Evolutionary conservation across 1,284 basidiomycete genomes (phyloP).

Genomic region (Tetrapyrgos nigripes): DNA sequence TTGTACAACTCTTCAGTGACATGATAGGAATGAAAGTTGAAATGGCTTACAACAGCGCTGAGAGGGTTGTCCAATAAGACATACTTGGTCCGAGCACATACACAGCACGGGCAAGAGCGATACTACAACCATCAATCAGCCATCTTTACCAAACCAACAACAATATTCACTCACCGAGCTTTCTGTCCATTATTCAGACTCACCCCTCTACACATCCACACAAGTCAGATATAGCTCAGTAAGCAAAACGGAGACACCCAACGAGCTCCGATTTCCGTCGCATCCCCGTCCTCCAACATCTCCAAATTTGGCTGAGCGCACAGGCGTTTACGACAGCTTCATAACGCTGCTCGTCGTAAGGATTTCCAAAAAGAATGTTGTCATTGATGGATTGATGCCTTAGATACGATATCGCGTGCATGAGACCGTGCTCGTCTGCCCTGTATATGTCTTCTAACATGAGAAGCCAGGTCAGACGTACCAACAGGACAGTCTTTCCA

Average conservation of each 20-base stretch:
- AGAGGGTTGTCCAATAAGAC: constrained; percentile 22
- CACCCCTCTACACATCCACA: constrained; percentile 9
- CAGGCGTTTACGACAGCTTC: constrained; percentile 61
- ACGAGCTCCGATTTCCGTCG: constrained; percentile 42
- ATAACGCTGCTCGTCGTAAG: constrained; percentile 60
- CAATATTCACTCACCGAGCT: constrained; percentile 29
- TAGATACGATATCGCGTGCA: constrained; percentile 77
- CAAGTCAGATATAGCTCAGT: too few relatives aligned
- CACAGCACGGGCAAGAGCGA: constrained; percentile 54
- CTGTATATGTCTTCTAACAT: too few relatives aligned
- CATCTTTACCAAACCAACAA: constrained; percentile 23
- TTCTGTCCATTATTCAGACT: constrained; percentile 46
- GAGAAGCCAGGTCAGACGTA: constrained; percentile 41
- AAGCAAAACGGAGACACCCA: constrained; percentile 23
- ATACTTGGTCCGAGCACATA: constrained; percentile 20
- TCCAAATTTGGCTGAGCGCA: constrained; percentile 67
- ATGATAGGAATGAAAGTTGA: neutral
- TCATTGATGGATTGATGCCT: constrained; percentile 56
- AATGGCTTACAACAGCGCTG: constrained; percentile 18
- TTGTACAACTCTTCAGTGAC: constrained; percentile 33
- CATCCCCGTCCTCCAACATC: constrained; percentile 67
- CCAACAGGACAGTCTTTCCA: constrained; percentile 41
- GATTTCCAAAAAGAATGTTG: constrained; percentile 66
- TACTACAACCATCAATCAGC: constrained; percentile 27
- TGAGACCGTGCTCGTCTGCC: constrained; percentile 5